Evolutionary conservation across 192 early-diverging fungal species (phyloP).

Genomic region (Linnemannia zychae): DNA sequence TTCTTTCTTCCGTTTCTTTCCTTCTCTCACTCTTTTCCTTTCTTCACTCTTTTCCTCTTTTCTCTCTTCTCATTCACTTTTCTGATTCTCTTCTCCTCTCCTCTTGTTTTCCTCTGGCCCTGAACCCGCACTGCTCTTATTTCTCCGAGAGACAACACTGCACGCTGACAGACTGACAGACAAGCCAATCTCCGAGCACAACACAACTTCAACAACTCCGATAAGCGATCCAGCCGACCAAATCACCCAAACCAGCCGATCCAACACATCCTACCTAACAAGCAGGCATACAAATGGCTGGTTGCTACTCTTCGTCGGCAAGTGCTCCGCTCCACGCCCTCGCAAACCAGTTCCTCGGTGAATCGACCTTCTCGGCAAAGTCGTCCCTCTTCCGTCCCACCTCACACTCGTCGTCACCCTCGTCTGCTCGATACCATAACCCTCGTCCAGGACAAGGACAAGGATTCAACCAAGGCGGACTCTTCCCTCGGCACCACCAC

Average conservation of each 20-base stretch:
- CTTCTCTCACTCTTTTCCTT: not conserved
- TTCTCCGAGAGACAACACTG: no score
- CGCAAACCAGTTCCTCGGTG: slow-evolving; percentile 41
- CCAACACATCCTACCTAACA: not conserved
- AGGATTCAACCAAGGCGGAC: not conserved
- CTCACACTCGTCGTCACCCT: not conserved
- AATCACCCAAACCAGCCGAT: not conserved
- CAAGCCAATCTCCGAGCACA: no score
- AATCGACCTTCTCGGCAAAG: slow-evolving; percentile 29
- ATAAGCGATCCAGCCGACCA: not conserved
- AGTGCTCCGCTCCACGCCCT: slow-evolving; percentile 34
- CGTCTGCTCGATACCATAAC: not conserved
- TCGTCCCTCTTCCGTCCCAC: not conserved
- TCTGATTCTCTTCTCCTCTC: not conserved
- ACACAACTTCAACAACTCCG: no score
- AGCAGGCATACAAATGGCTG: slow-evolving; percentile 19
- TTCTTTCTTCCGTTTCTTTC: not conserved
- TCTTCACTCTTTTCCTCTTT: not conserved
- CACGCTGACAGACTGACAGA: no score
- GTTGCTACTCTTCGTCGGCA: slow-evolving; percentile 34
- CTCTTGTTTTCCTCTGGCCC: not conserved
- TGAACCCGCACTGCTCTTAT: no score
- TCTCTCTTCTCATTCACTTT: not conserved
- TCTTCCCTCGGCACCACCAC: slow-evolving; percentile 6
- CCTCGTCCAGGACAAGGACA: not conserved